These are phyloP conservation scores for Elongisporangium prolatum DNA, from an alignment of 352 stramenopile species.

Conservation along the genomic window DNA sequence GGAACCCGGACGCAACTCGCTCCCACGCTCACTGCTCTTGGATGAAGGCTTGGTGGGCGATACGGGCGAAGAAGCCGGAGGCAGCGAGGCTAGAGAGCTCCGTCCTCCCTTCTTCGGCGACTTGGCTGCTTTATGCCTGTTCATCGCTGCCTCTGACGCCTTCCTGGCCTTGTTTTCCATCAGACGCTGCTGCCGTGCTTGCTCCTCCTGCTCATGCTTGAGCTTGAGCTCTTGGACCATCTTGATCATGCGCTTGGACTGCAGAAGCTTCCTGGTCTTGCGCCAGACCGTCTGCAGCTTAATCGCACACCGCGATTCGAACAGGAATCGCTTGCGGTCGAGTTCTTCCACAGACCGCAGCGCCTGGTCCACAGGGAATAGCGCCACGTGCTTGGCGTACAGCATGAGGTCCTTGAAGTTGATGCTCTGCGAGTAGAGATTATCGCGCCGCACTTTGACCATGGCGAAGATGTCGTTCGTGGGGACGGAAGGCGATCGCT, in stretches of 20 bases:
- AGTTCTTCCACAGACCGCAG: constrained; percentile 50
- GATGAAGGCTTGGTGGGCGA: constrained; percentile 3
- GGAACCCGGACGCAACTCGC: background rate
- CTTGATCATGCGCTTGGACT: constrained; percentile 30
- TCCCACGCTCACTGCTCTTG: background rate
- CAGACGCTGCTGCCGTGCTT: constrained; percentile 17
- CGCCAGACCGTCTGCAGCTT: constrained; percentile 67
- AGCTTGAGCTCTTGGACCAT: constrained; percentile 40
- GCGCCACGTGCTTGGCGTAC: constrained; percentile 62
- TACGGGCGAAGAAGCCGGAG: background rate
- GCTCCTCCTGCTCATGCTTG: constrained; percentile 37
- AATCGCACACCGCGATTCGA: constrained; percentile 36
- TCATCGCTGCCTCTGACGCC: constrained; percentile 9
- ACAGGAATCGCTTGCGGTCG: constrained; percentile 44
- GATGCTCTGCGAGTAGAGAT: constrained; percentile 25
- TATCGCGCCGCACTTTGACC: constrained; percentile 19
- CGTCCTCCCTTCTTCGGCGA: constrained; percentile 15
- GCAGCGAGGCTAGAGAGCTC: background rate
- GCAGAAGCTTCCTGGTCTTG: constrained; percentile 34
- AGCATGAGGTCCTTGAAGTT: constrained; percentile 54
- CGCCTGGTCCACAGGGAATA: constrained; percentile 64
- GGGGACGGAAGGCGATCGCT: constrained; percentile 1
- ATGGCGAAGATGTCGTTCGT: constrained; percentile 37
- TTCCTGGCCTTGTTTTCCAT: constrained; percentile 21
- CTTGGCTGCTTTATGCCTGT: constrained; percentile 12